Percentiles rank a stretch among this genome's conserved stretches.
These are phyloP conservation scores for Penicillium psychrofluorescens DNA, from an alignment of 495 filamentous ascomycete species.

Conservation along the genomic window DNA sequence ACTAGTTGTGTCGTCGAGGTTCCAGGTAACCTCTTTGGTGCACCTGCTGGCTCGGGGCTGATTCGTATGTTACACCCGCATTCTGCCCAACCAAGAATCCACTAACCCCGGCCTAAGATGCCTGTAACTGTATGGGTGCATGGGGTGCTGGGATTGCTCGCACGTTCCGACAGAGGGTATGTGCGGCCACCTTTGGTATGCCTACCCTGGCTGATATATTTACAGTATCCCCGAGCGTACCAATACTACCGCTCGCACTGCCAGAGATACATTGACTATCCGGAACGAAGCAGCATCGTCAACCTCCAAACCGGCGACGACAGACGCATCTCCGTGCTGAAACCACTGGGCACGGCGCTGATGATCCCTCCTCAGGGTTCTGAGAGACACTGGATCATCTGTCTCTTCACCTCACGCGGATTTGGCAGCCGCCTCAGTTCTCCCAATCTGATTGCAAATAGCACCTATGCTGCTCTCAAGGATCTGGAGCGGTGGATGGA, in stretches of 20 bases:
- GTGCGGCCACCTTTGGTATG: background rate
- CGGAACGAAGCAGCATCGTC: conserved; percentile 2
- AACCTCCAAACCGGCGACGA: conserved; percentile 1
- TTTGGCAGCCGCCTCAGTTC: conserved; percentile 23
- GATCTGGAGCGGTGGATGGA: conserved; percentile 29
- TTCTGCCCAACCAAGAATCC: background rate
- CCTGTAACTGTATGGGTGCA: conserved; percentile 36
- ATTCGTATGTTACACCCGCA: conserved; percentile 28
- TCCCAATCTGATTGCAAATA: conserved; percentile 25
- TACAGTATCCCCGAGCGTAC: conserved; percentile 38
- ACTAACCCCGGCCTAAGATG: conserved; percentile 23
- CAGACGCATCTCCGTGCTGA: background rate
- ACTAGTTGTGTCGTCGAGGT: conserved; percentile 16
- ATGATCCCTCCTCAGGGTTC: conserved; percentile 34
- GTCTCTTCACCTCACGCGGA: conserved; percentile 35
- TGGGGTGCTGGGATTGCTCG: conserved; percentile 41
- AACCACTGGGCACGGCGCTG: conserved; percentile 30
- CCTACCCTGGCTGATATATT: too few species aligned
- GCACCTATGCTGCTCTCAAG: conserved; percentile 29
- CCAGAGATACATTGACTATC: background rate
- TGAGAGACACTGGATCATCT: conserved; percentile 40
- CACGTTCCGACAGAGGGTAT: conserved; percentile 26
- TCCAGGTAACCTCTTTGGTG: conserved; percentile 36
- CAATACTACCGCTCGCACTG: conserved; percentile 29
- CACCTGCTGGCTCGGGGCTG: conserved; percentile 32